Evolutionary conservation across 345 rosid genomes (phyloP).

Genomic region (Leavenworthia alabamica): DNA sequence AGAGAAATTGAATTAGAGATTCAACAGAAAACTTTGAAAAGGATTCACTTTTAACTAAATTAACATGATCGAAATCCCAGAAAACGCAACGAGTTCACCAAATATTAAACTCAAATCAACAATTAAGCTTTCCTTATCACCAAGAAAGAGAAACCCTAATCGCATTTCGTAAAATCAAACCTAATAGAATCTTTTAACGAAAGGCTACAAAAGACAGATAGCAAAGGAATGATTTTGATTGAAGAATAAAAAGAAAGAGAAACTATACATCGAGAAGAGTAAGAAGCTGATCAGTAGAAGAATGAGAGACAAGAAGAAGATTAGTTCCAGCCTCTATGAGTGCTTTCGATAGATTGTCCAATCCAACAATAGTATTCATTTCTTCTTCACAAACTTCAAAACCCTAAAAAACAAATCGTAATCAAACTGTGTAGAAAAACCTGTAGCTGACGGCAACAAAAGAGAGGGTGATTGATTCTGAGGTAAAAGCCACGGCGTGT

Average conservation of each 20-base stretch:
- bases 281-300: conserved; percentile 47
- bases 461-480: conserved; percentile 12
- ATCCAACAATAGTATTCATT: conserved; percentile 26
- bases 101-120: neutral
- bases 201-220: neutral
- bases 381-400: conserved; percentile 7
- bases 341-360: conserved; percentile 11
- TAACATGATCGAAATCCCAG: neutral
- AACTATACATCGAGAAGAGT: conserved; percentile 50
- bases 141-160: conserved; percentile 30
- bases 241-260: neutral
- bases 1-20: neutral
- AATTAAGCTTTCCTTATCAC: conserved; percentile 15
- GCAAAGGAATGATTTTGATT: neutral
- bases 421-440: neutral
- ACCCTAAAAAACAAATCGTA: conserved; percentile 2
- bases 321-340: conserved; percentile 22
- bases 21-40: neutral
- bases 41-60: neutral
- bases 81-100: neutral
- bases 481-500: conserved; percentile 25
- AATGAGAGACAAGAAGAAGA: conserved; percentile 42
- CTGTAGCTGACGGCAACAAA: conserved; percentile 6
- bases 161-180: conserved; percentile 3
- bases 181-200: neutral